Evolutionary conservation across 768 basidiomycete genomes (phyloP).

Genomic region (Suillus discolor): DNA sequence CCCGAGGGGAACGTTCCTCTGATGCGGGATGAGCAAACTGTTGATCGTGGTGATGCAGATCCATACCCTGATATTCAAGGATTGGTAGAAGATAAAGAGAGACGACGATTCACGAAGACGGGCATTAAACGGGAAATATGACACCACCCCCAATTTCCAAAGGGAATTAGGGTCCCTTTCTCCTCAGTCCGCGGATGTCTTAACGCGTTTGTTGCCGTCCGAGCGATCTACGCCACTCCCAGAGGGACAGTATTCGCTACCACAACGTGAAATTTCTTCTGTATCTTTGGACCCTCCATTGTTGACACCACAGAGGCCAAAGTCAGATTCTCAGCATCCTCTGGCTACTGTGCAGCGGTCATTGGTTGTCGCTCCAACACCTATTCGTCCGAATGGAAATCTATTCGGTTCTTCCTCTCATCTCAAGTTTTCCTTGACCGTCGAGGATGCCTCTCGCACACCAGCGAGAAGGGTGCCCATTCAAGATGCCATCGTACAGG

Average conservation of each 20-base stretch:
- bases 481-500: constrained; percentile 49
- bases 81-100: background rate
- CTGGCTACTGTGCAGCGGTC: constrained; percentile 26
- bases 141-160: constrained; percentile 20
- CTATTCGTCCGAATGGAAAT: constrained; percentile 20
- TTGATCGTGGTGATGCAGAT: background rate
- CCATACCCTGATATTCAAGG: background rate
- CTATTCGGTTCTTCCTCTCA: constrained; percentile 26
- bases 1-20: background rate
- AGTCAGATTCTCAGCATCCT: constrained; percentile 16
- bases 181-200: constrained; percentile 52
- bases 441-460: constrained; percentile 47
- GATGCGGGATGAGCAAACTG: background rate
- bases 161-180: constrained; percentile 60
- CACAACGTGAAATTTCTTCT: constrained; percentile 21
- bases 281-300: constrained; percentile 31
- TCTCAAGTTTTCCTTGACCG: constrained; percentile 36
- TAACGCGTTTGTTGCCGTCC: constrained; percentile 40
- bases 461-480: constrained; percentile 70
- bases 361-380: constrained; percentile 33
- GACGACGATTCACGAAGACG: constrained; percentile 30
- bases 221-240: constrained; percentile 20
- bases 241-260: constrained; percentile 14
- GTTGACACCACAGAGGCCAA: constrained; percentile 22
- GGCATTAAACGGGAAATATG: constrained; percentile 32